Base-by-base conservation (phyloP, 2,329 filamentous ascomycete genomes). In the Colletotrichum godetiae region DNA sequence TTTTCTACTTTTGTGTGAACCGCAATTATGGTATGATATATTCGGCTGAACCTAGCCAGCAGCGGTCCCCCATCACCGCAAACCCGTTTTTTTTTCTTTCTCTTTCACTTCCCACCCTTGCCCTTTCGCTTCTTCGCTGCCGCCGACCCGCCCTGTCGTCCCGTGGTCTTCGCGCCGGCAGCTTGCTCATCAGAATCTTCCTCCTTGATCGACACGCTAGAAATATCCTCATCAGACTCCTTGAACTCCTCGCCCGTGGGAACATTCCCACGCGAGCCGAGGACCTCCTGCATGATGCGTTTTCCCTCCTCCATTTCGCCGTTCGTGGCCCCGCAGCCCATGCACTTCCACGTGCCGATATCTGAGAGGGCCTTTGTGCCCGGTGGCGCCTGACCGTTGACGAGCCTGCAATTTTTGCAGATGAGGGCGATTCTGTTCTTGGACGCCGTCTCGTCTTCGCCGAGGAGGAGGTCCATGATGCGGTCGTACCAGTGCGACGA, bases 351-450 rank as follows among this genome's bases (percentile, higher is more conserved):
- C 74, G 88, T 87, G 2, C 96, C 97, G 1, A 99, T 79, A 64
- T 98, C 95, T 52, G 94, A 91, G 1, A 96, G 84, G 0, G 88
- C 90, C 77, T 91, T 93, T 0, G 93, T 92, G 1, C 97, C 97
- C 0, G 97, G 96, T 1, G 97, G 95, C 4, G 97, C 97, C 81
- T 98, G 97, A 0, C 97, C 97, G 80, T 99, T 99, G 60, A 99
- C 95, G 1, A 98, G 89, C 35, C 94, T 89, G 81, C 97, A 99
- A 52, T 89, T 87, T 37, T 86, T 83, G 83, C 97, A 99, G 68
- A 99, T 94, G 75, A 99, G 86, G 8, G 92, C 96, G 72, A 98
- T 91, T 22, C 97, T 92, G 82, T 98, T 98, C 85, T 95, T 97
- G 2, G 96, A 91, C 13, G 94, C 92, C 5, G 94, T 97, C 83